Percentiles rank a stretch among this genome's conserved stretches.
These are phyloP conservation scores for Aspergillus sergii DNA, from an alignment of 2,329 filamentous ascomycete species.

Conservation along the genomic window DNA sequence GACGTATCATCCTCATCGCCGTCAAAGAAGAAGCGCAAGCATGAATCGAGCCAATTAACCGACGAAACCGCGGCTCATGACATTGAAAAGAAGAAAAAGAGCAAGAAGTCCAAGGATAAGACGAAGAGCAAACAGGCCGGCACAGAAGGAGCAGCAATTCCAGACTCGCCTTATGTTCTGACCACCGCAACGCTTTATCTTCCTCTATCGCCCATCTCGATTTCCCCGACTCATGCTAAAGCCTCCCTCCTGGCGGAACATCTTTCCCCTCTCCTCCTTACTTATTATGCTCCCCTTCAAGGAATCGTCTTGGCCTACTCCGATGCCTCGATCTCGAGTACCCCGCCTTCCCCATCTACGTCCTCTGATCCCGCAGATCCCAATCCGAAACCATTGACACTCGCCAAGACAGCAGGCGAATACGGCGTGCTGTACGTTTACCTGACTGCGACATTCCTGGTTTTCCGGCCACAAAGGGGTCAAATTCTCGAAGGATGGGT, in stretches of 20 bases:
- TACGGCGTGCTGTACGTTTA: slow-evolving; percentile 85
- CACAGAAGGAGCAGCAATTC: slow-evolving; percentile 25
- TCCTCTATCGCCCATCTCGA: slow-evolving; percentile 59
- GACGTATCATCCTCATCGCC: slow-evolving; percentile 41
- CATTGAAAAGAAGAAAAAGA: slow-evolving; percentile 25
- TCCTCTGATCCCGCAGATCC: slow-evolving; percentile 29
- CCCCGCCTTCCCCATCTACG: slow-evolving; percentile 38
- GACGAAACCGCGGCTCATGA: slow-evolving; percentile 25
- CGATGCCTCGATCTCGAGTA: slow-evolving; percentile 45
- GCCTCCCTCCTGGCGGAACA: slow-evolving; percentile 63
- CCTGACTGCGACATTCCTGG: slow-evolving; percentile 81
- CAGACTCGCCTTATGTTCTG: slow-evolving; percentile 71
- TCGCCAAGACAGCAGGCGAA: slow-evolving; percentile 65
- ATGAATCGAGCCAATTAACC: slow-evolving; percentile 27
- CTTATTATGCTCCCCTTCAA: slow-evolving; percentile 61
- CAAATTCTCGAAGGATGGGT: slow-evolving; percentile 77
- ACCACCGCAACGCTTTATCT: slow-evolving; percentile 77
- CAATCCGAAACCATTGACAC: slow-evolving; percentile 42
- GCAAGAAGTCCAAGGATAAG: slow-evolving; percentile 38
- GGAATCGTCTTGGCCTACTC: slow-evolving; percentile 61
- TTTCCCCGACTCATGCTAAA: slow-evolving; percentile 55
- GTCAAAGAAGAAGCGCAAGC: slow-evolving; percentile 45
- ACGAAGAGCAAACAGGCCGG: slow-evolving; percentile 36
- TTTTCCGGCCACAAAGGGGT: slow-evolving; percentile 76
- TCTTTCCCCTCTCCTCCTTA: slow-evolving; percentile 64